Evolutionary conservation across 2,329 filamentous ascomycete species (phyloP), one percentile per base, ranked within the genome.

Genomic region (Sporothrix humicola): DNA sequence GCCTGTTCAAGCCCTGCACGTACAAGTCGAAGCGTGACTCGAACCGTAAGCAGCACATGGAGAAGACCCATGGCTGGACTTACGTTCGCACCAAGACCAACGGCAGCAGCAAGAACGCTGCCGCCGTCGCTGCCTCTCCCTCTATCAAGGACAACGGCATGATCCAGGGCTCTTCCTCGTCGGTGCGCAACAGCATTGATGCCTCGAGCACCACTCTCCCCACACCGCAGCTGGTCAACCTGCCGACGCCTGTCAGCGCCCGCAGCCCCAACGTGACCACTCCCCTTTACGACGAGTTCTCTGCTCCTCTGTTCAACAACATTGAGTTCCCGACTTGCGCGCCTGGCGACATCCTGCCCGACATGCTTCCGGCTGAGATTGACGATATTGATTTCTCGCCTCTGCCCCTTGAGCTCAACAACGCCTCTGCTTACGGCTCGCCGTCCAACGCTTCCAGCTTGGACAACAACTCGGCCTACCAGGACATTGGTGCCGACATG

Each of bases 11-110:
- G 78, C 92, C 92, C 31, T 98, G 96, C 86, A 90, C 93, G 0
- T 98, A 98, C 85, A 92, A 94, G 79, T 97, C 95, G 12, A 98
- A 98, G 87, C 92, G 95, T 74, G 93, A 97, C 84, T 96, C 93
- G 76, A 98, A 98, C 82, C 97, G 94, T 88, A 98, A 98, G 82
- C 95, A 98, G 82, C 95, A 98, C 83, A 98, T 98, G 95, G 95
- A 98, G 85, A 98, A 98, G 83, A 92, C 93, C 0, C 95, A 98
- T 79, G 91, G 91, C 74, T 97, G 93, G 92, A 87, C 87, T n/a
- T 98, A 98, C 78, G 88, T 95, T 72, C 92, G 95, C 76, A 95
- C 94, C 74, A 98, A 98, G 88, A 95, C 92, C 82, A 97, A 97
- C 79, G 92, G 93, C 80, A 93, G 92, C 83, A 89, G 87, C 81